Base-by-base conservation (phyloP, 139 green algal genomes). In the Volvox reticuliferus region DNA sequence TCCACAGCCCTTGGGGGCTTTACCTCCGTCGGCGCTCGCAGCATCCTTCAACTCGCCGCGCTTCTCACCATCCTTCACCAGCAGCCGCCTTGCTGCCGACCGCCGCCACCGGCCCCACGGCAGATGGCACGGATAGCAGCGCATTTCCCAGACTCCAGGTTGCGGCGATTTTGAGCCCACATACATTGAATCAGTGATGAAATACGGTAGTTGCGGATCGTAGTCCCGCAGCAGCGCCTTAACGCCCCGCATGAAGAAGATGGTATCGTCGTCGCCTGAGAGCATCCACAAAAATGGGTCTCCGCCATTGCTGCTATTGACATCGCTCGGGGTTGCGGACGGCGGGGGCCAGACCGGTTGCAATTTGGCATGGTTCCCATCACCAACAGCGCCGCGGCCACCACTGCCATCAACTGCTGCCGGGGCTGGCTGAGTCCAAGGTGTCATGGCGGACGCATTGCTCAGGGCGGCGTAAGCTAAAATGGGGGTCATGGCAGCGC, bases 211-310 rank as follows among this genome's bases (percentile, higher is more conserved):
- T 50, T 90, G 73, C 75, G 86, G 86, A 33, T 90, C 86, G 21
- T 85, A 90, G 35, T 90, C 86, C 0, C 75, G 50, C 32, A 90
- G 36, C 20, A 90, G 86, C 32, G 73, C 73, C 75, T 90, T 90
- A 6, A 90, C 75, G 55, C 75, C 75, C 0, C 73, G 75, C 86
- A 90, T 90, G 75, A 85, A 90, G 55, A 90, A 90, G 0, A 90
- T 19, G 20, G 73, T 90, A 75, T 90, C 86, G 21, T 89, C 85
- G n/a, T 89, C 85, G 1, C 85, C 85, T 2, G n/a, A 9, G 2
- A 89, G 85, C 69, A 89, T 82, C 85, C 85, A 89, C 44, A 69
- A 19, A 37, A 89, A 89, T 1, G 85, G 85, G 37, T 89, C 83
- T 61, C 16, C 36, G 0, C 2, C n/a, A 36, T 62, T 62, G 78